A percentile compares a stretch with the other conserved stretches of the same genome.
Evolutionary conservation across 306 rosid genomes (phyloP).

Genomic region (Mucuna pruriens): DNA sequence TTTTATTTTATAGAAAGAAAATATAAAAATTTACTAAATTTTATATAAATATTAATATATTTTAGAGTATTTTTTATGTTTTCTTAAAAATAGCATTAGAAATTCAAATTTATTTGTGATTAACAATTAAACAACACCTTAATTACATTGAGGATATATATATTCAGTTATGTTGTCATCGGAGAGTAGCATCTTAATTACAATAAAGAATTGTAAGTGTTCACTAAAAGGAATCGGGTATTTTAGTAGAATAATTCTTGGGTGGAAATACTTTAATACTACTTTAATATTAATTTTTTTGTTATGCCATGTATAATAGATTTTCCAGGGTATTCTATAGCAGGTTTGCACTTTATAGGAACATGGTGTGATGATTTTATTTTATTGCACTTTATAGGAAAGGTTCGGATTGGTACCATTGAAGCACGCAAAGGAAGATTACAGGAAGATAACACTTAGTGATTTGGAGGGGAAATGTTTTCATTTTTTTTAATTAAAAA

Average conservation of each 20-base stretch:
- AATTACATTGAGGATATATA: neutral
- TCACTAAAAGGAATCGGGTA: neutral
- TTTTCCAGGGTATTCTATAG: neutral
- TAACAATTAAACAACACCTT: neutral
- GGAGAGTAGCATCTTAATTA: neutral
- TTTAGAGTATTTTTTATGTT: neutral
- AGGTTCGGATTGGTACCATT: neutral
- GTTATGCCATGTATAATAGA: neutral
- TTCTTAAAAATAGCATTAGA: neutral
- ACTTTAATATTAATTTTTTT: neutral
- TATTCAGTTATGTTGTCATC: no score
- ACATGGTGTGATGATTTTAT: neutral
- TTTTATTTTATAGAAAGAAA: no score
- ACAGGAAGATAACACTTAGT: neutral
- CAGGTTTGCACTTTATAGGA: neutral
- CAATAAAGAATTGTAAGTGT: neutral
- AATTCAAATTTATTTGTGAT: neutral
- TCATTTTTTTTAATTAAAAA: neutral
- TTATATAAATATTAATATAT: neutral
- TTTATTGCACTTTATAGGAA: neutral
- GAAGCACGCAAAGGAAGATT: neutral
- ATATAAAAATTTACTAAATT: neutral
- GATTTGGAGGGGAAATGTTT: neutral
- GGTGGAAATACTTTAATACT: neutral
- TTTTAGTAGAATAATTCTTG: neutral